Conservation (phyloP, 148 eudicot species). For the Dianthus caryophyllus region DNA sequence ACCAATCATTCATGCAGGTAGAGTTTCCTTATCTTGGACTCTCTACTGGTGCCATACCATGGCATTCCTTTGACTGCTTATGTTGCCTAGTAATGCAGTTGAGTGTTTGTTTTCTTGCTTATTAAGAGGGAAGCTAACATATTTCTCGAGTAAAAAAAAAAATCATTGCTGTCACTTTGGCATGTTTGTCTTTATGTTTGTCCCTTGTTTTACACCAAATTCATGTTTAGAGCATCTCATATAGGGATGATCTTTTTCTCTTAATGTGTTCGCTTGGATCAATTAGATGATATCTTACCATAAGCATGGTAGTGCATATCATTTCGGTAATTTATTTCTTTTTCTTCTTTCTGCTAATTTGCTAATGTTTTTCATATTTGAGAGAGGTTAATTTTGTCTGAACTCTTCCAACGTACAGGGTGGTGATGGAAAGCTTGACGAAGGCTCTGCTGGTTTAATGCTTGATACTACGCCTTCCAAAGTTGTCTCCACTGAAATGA, state of each 20-base stretch:
- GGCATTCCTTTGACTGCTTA: not conserved
- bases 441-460: constrained; percentile 61
- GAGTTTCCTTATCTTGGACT: constrained; percentile 6
- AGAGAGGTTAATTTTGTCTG: not conserved
- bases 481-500: constrained; percentile 78
- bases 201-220: not conserved
- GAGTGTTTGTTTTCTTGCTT: not conserved
- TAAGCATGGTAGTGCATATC: not conserved
- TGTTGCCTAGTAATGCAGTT: not conserved
- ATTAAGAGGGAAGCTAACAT: not conserved
- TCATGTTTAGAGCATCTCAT: not conserved
- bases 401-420: constrained; percentile 35
- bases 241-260: constrained; percentile 6
- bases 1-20: constrained; percentile 57
- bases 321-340: not conserved
- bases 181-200: not conserved
- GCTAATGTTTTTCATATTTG: not conserved
- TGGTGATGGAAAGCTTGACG: constrained; percentile 80
- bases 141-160: not conserved
- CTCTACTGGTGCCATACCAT: not conserved
- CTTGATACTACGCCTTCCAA: constrained; percentile 90
- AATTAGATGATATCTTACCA: constrained; percentile 2
- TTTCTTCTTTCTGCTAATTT: constrained; percentile 1
- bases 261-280: not conserved
- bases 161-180: not conserved